Percentiles rank a stretch among this genome's conserved stretches.
Conservation (phyloP, 176 grass and related monocot genomes). For the Oropetium thomaeum region DNA sequence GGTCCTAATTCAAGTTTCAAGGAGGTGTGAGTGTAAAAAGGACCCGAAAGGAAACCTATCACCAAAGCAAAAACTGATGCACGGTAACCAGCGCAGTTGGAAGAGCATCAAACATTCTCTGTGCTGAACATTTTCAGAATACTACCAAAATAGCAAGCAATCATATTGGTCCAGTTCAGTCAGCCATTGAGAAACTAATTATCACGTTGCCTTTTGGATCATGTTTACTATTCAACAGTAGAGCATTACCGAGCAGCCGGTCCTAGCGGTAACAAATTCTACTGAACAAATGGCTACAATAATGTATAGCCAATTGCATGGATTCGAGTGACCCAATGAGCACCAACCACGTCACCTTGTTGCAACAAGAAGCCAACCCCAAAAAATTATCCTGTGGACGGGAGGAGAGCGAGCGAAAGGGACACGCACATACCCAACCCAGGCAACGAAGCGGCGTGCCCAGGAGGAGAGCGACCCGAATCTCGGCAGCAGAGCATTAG, state of each 20-base stretch:
- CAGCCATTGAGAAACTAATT: neutral
- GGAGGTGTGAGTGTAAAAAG: neutral
- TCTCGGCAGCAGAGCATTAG: conserved; percentile 65
- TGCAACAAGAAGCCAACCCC: neutral
- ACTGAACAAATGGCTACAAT: neutral
- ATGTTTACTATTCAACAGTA: neutral
- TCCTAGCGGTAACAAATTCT: neutral
- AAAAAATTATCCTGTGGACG: neutral
- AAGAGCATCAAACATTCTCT: neutral
- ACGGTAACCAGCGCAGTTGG: neutral
- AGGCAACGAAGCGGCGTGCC: conserved; percentile 72
- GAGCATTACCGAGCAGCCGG: neutral
- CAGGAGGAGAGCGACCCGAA: conserved; percentile 63
- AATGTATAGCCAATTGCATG: neutral
- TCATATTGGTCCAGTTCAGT: neutral
- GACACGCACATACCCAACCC: conserved; percentile 61
- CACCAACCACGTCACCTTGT: neutral
- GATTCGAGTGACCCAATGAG: neutral
- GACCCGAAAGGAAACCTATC: conserved; percentile 9
- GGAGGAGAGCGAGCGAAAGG: neutral
- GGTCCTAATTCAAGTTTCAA: neutral
- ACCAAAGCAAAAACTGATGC: conserved; percentile 5
- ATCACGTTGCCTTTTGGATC: neutral
- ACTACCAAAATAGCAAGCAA: conserved; percentile 5
- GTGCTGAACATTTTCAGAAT: neutral